These are phyloP conservation scores for Strigomonas culicis DNA, from an alignment of 208 protist species.

Conservation along the genomic window DNA sequence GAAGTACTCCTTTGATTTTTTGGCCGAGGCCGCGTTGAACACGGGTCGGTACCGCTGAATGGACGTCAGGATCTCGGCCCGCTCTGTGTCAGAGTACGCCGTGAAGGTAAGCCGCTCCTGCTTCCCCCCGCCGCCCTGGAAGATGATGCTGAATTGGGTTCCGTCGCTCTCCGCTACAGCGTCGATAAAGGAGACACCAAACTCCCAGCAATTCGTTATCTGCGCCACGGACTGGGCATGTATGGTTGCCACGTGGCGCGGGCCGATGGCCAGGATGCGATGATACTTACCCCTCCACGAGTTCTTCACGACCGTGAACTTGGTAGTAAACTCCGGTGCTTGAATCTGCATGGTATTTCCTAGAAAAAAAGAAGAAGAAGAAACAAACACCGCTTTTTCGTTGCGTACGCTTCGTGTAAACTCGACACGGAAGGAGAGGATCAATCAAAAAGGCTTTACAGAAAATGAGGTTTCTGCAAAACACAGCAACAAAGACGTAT, in stretches of 20 bases:
- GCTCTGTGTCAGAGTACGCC: slow-evolving; percentile 40
- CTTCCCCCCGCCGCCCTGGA: slow-evolving; percentile 27
- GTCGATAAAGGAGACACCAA: slow-evolving; percentile 30
- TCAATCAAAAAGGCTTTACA: too few relatives aligned
- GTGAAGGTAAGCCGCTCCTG: slow-evolving; percentile 68
- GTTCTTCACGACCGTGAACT: slow-evolving; percentile 76
- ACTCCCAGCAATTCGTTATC: slow-evolving; percentile 85
- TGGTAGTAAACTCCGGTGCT: neutral
- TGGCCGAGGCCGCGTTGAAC: slow-evolving; percentile 48
- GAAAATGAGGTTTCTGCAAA: too few relatives aligned
- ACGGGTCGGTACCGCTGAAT: slow-evolving; percentile 57
- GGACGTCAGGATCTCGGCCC: slow-evolving; percentile 84
- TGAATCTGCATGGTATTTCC: neutral
- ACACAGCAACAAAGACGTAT: too few relatives aligned
- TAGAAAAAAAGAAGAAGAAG: neutral
- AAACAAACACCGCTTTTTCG: neutral
- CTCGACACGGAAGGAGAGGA: too few relatives aligned
- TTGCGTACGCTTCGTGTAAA: too few relatives aligned
- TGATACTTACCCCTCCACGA: slow-evolving; percentile 88
- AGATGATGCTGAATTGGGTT: slow-evolving; percentile 57
- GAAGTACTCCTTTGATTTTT: slow-evolving; percentile 27
- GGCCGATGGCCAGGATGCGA: slow-evolving; percentile 77
- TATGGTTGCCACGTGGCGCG: slow-evolving; percentile 58
- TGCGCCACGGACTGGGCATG: slow-evolving; percentile 61
- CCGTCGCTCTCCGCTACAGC: too few relatives aligned